Percentiles rank a stretch among this genome's conserved stretches.
Evolutionary conservation across 106 monocot species (phyloP).

Genomic region (Triglochin maritima): DNA sequence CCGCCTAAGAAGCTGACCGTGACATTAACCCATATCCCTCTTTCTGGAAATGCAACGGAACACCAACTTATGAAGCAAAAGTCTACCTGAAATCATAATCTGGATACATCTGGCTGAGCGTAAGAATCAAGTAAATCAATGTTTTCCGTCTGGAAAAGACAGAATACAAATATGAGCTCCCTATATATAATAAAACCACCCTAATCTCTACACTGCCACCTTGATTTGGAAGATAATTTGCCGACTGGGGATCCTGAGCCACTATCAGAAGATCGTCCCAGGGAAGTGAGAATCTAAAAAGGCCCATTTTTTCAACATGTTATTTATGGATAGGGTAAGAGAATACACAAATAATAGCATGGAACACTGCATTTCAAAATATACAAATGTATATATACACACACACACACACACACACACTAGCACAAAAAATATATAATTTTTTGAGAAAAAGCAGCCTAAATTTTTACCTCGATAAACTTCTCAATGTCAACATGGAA

Average conservation of each 20-base stretch:
- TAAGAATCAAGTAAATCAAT: constrained; percentile 80
- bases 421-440: too few species aligned
- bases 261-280: constrained; percentile 71
- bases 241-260: constrained; percentile 60
- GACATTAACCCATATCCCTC: constrained; percentile 88
- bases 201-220: constrained; percentile 23
- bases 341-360: neutral
- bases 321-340: neutral
- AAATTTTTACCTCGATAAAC: too few species aligned
- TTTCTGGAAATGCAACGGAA: neutral
- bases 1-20: constrained; percentile 76
- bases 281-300: constrained; percentile 69
- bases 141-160: constrained; percentile 76
- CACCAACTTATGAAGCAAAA: constrained; percentile 7
- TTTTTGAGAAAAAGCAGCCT: too few species aligned
- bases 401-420: too few species aligned
- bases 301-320: too few species aligned
- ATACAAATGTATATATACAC: too few species aligned
- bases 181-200: neutral
- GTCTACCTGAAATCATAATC: constrained; percentile 97
- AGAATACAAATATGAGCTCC: constrained; percentile 6
- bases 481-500: too few species aligned
- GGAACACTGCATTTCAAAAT: too few species aligned
- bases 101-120: constrained; percentile 90
- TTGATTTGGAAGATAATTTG: constrained; percentile 54